A percentile compares a stretch with the other conserved stretches of the same genome.
Evolutionary conservation across 1,284 basidiomycete genomes (phyloP).

Genomic region (Inonotus obliquus): DNA sequence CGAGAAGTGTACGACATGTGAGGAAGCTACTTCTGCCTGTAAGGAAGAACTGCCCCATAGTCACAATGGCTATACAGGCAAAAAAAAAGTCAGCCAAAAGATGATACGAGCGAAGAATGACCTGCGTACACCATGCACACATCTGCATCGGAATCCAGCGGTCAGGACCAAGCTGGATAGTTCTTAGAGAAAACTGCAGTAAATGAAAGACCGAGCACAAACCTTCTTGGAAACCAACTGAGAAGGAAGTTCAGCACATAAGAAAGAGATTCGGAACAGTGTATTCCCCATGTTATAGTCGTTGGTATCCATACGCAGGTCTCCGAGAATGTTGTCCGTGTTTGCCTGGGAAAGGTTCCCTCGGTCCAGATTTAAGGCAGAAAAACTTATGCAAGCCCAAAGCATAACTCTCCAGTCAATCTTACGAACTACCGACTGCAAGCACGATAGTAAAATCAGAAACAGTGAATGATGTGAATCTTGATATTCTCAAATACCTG

Average conservation of each 20-base stretch:
- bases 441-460: neutral
- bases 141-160: slow-evolving; percentile 69
- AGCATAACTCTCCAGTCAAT: slow-evolving; percentile 60
- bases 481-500: slow-evolving; percentile 31
- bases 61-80: slow-evolving; percentile 41
- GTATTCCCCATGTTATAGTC: slow-evolving; percentile 67
- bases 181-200: neutral
- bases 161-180: slow-evolving; percentile 52
- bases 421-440: slow-evolving; percentile 49
- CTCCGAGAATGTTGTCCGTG: slow-evolving; percentile 58
- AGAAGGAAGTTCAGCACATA: slow-evolving; percentile 64
- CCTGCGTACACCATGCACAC: slow-evolving; percentile 22
- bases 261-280: slow-evolving; percentile 51
- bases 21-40: slow-evolving; percentile 52
- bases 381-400: slow-evolving; percentile 65
- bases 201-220: neutral
- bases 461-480: neutral
- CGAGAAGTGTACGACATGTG: slow-evolving; percentile 28
- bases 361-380: slow-evolving; percentile 50
- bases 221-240: slow-evolving; percentile 68
- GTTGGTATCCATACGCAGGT: slow-evolving; percentile 55
- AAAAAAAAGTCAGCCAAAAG: neutral
- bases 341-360: slow-evolving; percentile 62
- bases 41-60: slow-evolving; percentile 59
- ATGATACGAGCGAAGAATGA: neutral